Conservation (phyloP, 1,139 yeast genomes). For the Blastobotrys indianensis region DNA sequence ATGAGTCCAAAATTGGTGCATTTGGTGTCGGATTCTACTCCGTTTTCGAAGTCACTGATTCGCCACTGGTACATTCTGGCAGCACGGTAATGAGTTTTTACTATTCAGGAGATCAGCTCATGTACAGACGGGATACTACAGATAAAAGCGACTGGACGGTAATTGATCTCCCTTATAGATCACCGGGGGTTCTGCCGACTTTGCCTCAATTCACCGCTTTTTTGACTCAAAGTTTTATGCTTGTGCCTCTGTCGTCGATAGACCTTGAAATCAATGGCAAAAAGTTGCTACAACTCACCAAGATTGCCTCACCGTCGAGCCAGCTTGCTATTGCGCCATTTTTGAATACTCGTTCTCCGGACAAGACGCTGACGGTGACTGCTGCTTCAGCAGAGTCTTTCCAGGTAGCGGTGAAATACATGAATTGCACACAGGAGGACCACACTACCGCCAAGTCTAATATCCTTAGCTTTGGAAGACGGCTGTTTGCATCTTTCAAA, state of each 20-base stretch:
- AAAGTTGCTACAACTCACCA: constrained; percentile 27
- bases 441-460: constrained; percentile 24
- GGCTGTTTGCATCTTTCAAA: constrained; percentile 30
- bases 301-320: constrained; percentile 24
- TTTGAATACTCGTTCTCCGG: constrained; percentile 27
- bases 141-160: constrained; percentile 34
- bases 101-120: constrained; percentile 38
- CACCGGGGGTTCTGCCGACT: constrained; percentile 30
- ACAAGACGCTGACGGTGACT: constrained; percentile 24
- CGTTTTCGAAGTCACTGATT: constrained; percentile 91
- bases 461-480: constrained; percentile 31
- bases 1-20: constrained; percentile 98
- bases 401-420: constrained; percentile 31
- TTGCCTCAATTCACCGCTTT: constrained; percentile 35
- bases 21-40: constrained; percentile 99
- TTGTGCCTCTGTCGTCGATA: constrained; percentile 32
- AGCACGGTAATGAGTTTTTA: constrained; percentile 35
- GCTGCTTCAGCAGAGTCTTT: constrained; percentile 28
- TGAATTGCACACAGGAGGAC: constrained; percentile 35
- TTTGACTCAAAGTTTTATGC: constrained; percentile 36
- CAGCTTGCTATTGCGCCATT: constrained; percentile 26
- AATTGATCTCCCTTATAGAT: constrained; percentile 36
- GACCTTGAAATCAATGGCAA: constrained; percentile 30
- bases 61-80: constrained; percentile 40
- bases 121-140: constrained; percentile 29